phyloP scores from a whole-genome alignment of 768 basidiomycete genomes.

The Mycena maculata region DNA sequence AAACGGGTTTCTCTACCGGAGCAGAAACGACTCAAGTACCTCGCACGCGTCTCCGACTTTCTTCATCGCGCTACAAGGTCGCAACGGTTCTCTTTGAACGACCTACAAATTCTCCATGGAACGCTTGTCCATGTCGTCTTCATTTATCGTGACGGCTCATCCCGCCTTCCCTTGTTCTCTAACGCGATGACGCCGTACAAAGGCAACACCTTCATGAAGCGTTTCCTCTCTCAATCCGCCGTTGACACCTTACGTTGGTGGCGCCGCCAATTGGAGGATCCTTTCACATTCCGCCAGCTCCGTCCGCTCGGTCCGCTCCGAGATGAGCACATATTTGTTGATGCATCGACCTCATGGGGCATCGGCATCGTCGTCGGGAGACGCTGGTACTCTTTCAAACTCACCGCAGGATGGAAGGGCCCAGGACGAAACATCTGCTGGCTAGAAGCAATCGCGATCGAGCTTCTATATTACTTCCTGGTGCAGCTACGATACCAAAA shows the following conservation, averaged over 20 bases:
- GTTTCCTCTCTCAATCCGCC: neutral
- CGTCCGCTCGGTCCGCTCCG: neutral
- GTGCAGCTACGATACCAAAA: neutral
- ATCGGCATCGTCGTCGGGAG: conserved; percentile 47
- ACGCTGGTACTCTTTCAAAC: conserved; percentile 46
- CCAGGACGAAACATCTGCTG: conserved; percentile 39
- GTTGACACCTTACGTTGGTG: neutral
- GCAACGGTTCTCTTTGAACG: conserved; percentile 12
- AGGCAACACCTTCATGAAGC: neutral
- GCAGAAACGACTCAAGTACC: conserved; percentile 32
- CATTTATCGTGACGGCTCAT: neutral
- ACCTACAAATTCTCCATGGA: too few relatives aligned
- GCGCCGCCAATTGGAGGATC: neutral
- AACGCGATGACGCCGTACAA: conserved; percentile 37
- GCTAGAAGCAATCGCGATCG: conserved; percentile 39
- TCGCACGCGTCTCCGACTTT: neutral
- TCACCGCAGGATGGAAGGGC: conserved; percentile 29
- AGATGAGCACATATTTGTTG: conserved; percentile 44
- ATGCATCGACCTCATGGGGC: too few relatives aligned
- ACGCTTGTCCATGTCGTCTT: too few relatives aligned
- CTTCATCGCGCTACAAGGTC: neutral
- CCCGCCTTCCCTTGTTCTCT: conserved; percentile 14
- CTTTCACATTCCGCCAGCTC: conserved; percentile 30
- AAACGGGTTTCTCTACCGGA: conserved; percentile 41
- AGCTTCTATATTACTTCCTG: conserved; percentile 27